Percentiles rank a stretch among this genome's conserved stretches.
Evolutionary conservation across 108 stramenopile genomes (phyloP).

Genomic region (Cyclotella atomus): DNA sequence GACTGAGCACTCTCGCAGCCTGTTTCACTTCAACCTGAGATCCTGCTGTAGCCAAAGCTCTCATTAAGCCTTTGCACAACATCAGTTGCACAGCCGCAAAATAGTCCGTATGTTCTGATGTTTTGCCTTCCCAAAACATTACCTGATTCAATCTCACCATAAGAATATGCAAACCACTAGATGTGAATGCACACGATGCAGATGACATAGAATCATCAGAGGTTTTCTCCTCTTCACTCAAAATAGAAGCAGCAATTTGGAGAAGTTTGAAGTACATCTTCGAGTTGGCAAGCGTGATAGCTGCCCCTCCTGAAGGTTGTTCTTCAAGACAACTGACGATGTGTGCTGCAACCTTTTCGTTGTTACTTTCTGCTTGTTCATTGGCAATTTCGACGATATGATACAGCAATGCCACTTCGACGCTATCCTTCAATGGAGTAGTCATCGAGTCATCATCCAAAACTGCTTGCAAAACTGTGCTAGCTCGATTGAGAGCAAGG

Average conservation of each 20-base stretch:
- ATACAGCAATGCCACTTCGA: slow-evolving; percentile 48
- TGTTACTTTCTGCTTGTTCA: slow-evolving; percentile 48
- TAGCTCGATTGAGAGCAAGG: slow-evolving; percentile 11
- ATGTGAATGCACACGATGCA: slow-evolving; percentile 56
- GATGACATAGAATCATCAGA: slow-evolving; percentile 36
- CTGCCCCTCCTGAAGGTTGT: slow-evolving; percentile 40
- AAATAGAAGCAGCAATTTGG: slow-evolving; percentile 51
- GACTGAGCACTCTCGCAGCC: slow-evolving; percentile 7
- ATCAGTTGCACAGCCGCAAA: slow-evolving; percentile 48
- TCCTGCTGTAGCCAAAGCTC: slow-evolving; percentile 57
- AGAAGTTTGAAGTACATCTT: slow-evolving; percentile 62
- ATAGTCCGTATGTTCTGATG: slow-evolving; percentile 23
- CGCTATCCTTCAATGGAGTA: slow-evolving; percentile 26
- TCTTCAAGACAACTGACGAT: slow-evolving; percentile 71
- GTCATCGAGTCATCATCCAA: slow-evolving; percentile 34
- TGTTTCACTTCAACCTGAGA: not conserved
- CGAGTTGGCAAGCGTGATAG: slow-evolving; percentile 58
- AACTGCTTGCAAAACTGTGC: slow-evolving; percentile 32
- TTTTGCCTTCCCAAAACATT: slow-evolving; percentile 26
- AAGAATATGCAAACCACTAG: slow-evolving; percentile 69
- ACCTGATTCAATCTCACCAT: slow-evolving; percentile 65
- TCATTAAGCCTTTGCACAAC: slow-evolving; percentile 66
- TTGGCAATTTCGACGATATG: slow-evolving; percentile 57
- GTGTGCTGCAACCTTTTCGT: slow-evolving; percentile 45
- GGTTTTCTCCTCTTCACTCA: slow-evolving; percentile 41